Evolutionary conservation across 139 green algal species (phyloP), one percentile per base, ranked within the genome.

Genomic region (Chlorella vulgaris): DNA sequence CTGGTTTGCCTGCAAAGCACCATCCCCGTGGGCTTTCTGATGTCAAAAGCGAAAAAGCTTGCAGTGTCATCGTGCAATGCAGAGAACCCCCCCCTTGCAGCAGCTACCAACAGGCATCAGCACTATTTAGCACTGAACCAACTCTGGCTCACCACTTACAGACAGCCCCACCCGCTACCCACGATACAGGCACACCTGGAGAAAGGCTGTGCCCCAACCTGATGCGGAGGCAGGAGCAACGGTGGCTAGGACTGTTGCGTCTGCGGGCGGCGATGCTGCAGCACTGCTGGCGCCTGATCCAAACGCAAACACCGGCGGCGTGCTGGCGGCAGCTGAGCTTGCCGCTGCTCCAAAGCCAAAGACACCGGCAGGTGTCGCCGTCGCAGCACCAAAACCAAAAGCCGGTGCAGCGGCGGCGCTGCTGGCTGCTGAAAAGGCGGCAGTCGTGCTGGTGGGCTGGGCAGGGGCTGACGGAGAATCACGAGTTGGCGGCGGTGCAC

Each of bases 201-300:
- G 38, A 62, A 88, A 85, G 5, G 55, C 65, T 0, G 67, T 71
- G 19, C 74, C 84, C 84, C 84, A 88, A 15, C 78, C 84, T 53
- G 47, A 35, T 24, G 35, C 63, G 10, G 76, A 40, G 4, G 76
- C 43, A 47, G 47, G 33, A 2, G 36, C 67, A 29, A 61, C 47
- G 61, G 31, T 78, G 62, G 61, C 61, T 22, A 42, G 69, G 29
- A 29, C 55, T 31, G 55, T 21, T 8, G 71, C 51, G 19, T 50
- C 69, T 6, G 69, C 66, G 35, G 43, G 35, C 58, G 15, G 53
- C n/a, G 28, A n/a, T n/a, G n/a, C 53, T 28, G 69, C 55, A 19
- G 53, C 69, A 7, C 31, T 28, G 73, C 73, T 79, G 35, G 47
- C 43, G 36, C 51, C 35, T 1, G 51, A 28, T 5, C 66, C 66